Evolutionary conservation across 495 filamentous ascomycete species (phyloP).

Genomic region (Halenospora varia): DNA sequence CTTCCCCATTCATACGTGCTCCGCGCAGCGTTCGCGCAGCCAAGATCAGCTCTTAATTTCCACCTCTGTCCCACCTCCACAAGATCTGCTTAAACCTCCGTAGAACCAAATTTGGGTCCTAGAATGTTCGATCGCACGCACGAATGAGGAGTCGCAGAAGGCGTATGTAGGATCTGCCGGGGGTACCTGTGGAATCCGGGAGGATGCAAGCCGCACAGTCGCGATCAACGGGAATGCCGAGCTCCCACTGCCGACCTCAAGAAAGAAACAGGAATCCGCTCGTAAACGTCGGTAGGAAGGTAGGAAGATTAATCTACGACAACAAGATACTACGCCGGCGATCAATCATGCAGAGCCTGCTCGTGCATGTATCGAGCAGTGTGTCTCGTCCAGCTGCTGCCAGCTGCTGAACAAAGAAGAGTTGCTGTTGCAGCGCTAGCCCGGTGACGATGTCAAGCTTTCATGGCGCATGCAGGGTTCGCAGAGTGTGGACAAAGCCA

Average conservation of each 20-base stretch:
- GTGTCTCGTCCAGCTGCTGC: too few species aligned
- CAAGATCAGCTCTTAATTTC: too few species aligned
- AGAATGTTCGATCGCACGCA: neutral
- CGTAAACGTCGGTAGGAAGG: neutral
- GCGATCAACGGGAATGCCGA: too few species aligned
- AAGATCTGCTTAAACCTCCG: neutral
- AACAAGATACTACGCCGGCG: neutral
- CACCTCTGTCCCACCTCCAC: too few species aligned
- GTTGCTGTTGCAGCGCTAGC: neutral
- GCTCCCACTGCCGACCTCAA: too few species aligned
- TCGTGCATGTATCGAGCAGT: constrained; percentile 8
- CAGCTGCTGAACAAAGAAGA: neutral
- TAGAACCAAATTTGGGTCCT: constrained; percentile 7
- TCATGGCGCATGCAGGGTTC: neutral
- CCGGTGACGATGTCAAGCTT: constrained; percentile 1
- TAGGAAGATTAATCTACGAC: neutral
- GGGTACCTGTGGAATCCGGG: neutral
- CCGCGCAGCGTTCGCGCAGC: too few species aligned
- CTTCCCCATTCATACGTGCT: constrained; percentile 15
- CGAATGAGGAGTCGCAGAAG: constrained; percentile 2
- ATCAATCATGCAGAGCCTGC: constrained; percentile 20
- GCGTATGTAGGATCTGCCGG: neutral
- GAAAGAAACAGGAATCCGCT: neutral
- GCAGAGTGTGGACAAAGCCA: neutral
- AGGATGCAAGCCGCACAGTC: too few species aligned